A percentile compares a stretch with the other conserved stretches of the same genome.
phyloP scores from a whole-genome alignment of 805 yeast genomes.

The Brettanomyces sp. region DNA sequence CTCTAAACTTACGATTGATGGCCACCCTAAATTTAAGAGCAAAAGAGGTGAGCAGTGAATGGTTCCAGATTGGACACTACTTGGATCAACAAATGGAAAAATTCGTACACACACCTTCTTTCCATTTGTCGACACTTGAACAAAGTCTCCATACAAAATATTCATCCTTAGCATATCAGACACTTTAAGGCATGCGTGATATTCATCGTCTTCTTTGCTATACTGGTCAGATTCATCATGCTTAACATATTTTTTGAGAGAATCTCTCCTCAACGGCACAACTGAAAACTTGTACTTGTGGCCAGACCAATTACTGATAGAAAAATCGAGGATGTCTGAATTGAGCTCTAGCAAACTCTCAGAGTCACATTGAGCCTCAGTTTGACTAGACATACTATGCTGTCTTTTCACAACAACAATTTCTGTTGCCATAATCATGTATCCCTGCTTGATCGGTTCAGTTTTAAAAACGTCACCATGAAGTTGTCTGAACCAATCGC shows the following conservation, averaged over 20 bases:
- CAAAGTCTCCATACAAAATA: constrained; percentile 61
- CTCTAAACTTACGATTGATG: constrained; percentile 7
- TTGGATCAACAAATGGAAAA: constrained; percentile 60
- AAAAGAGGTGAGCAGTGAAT: constrained; percentile 59
- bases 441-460: constrained; percentile 72
- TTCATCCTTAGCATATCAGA: constrained; percentile 48
- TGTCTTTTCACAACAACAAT: constrained; percentile 39
- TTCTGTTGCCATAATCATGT: constrained; percentile 35
- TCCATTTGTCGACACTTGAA: constrained; percentile 16
- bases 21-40: constrained; percentile 29
- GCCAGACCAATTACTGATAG: background rate
- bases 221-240: constrained; percentile 10
- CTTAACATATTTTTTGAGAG: constrained; percentile 13
- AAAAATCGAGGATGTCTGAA: background rate
- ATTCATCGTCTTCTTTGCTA: constrained; percentile 34
- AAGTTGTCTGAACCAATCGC: constrained; percentile 32
- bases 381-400: background rate
- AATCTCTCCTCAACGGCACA: background rate
- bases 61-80: constrained; percentile 27
- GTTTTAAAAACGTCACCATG: constrained; percentile 48
- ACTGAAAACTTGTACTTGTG: background rate
- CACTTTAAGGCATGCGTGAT: constrained; percentile 37
- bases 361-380: background rate
- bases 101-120: constrained; percentile 29
- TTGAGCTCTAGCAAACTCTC: background rate